Base-by-base conservation (phyloP, 176 grass and related monocot genomes). In the Cenchrus americanus region DNA sequence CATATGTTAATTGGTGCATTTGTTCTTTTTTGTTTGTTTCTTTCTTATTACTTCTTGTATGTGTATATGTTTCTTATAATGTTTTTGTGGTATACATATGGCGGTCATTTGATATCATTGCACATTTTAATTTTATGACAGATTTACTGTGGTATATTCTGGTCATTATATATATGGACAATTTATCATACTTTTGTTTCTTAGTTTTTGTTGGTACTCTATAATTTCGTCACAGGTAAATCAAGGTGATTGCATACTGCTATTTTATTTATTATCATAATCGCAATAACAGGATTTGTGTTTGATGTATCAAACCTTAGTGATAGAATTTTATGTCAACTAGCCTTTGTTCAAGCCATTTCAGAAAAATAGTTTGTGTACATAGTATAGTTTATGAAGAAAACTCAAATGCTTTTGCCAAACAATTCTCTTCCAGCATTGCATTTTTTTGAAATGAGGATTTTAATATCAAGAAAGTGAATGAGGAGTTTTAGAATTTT, bases 41-140 rank as follows among this genome's bases (percentile, higher is more conserved):
- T 32, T 79, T 73, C 1, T 68, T 49, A 21, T 37, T 37, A 37
- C 34, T 37, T 2, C 57, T 22, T 69, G 24, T 89, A 19, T 61
- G 15, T 43, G 15, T 43, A 69, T 43, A 69, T 84, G 69, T 43
- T 8, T 67, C 27, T 73, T 79, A 43, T 27, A 13, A 40, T 71
- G 24, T 12, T 23, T 72, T 55, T 76, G 12, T 76, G 43, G 68
- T 44, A 34, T 73, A 55, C 58, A 86, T 66, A 66, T 77, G 66
- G 34, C 21, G 32, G 57, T 3, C 4, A 4, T 63, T 70, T 70
- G 73, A 62, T 61, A 9, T 12, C 52, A 46, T 7, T 75, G 10
- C n/a, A 19, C 61, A 43, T 52, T 67, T 37, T 37, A 3, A 37
- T 37, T 61, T 61, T 52, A 51, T 54, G 69, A 89, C 3, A 12